Conservation (phyloP, 495 filamentous ascomycete genomes). For the Xylaria bambusicola region DNA sequence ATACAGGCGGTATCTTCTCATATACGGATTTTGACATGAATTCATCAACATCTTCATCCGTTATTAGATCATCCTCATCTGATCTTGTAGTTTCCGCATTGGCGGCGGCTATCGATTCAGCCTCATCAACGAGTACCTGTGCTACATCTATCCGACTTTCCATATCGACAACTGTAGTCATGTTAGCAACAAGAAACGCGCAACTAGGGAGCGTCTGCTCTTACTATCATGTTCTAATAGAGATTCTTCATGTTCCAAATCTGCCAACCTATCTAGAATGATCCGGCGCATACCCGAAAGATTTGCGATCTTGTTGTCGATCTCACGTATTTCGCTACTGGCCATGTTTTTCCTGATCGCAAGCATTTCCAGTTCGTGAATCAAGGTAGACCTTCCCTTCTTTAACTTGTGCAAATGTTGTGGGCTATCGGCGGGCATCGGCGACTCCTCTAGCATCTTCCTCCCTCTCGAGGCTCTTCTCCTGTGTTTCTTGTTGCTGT, state of each 20-base stretch:
- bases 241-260: slow-evolving; percentile 91
- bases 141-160: slow-evolving; percentile 85
- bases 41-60: slow-evolving; percentile 57
- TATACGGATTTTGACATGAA: slow-evolving; percentile 99
- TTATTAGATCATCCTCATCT: slow-evolving; percentile 53
- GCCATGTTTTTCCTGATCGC: slow-evolving; percentile 96
- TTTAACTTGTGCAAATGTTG: slow-evolving; percentile 68
- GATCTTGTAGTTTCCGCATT: slow-evolving; percentile 52
- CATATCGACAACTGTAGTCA: slow-evolving; percentile 67
- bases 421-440: slow-evolving; percentile 54
- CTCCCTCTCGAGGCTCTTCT: slow-evolving; percentile 69
- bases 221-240: slow-evolving; percentile 82
- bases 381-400: slow-evolving; percentile 73
- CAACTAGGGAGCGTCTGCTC: slow-evolving; percentile 30
- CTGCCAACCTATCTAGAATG: slow-evolving; percentile 83
- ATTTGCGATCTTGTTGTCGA: slow-evolving; percentile 95
- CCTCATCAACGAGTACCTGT: slow-evolving; percentile 72
- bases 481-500: slow-evolving; percentile 68
- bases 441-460: slow-evolving; percentile 68
- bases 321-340: slow-evolving; percentile 91
- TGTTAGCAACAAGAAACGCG: slow-evolving; percentile 28
- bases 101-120: slow-evolving; percentile 55
- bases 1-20: slow-evolving; percentile 75
- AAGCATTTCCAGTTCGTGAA: slow-evolving; percentile 87
- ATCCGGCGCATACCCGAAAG: slow-evolving; percentile 92